Conservation (phyloP, 1,139 yeast species). For the Yarrowia galli region DNA sequence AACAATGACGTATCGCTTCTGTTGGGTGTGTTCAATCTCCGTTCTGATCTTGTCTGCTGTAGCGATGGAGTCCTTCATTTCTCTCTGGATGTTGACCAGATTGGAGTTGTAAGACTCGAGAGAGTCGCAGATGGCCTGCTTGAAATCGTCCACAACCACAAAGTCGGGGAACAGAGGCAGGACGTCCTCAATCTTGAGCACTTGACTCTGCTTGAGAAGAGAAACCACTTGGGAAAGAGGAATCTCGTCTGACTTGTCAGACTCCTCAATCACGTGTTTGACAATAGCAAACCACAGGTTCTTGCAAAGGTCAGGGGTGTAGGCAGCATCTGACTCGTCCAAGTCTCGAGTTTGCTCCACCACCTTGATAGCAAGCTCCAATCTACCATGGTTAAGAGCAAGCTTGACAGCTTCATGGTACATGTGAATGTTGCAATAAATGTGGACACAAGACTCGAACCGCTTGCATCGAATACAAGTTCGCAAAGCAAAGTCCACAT, state of each 20-base stretch:
- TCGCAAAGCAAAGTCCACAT: conserved; percentile 76
- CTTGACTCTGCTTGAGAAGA: conserved; percentile 59
- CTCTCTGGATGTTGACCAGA: conserved; percentile 69
- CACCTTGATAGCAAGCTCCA: conserved; percentile 65
- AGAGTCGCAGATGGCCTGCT: conserved; percentile 80
- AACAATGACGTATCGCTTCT: conserved; percentile 61
- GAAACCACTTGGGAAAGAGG: conserved; percentile 48
- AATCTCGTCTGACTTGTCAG: conserved; percentile 47
- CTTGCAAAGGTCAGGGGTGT: conserved; percentile 62
- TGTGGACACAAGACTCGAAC: conserved; percentile 70
- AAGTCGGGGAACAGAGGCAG: conserved; percentile 86
- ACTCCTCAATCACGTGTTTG: conserved; percentile 57
- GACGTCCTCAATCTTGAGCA: conserved; percentile 79
- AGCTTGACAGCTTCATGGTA: conserved; percentile 82
- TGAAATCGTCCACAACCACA: conserved; percentile 79
- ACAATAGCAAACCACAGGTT: conserved; percentile 78
- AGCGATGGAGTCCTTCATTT: conserved; percentile 75
- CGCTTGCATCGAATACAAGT: conserved; percentile 69
- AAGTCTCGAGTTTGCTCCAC: conserved; percentile 23
- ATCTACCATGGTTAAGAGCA: conserved; percentile 68
- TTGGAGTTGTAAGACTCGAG: conserved; percentile 73
- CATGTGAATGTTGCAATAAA: conserved; percentile 70
- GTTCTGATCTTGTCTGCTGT: conserved; percentile 68
- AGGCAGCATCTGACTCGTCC: conserved; percentile 54
- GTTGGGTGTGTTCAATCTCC: conserved; percentile 62